Base-by-base conservation (phyloP, 2,329 filamentous ascomycete species). In the Atkinsonella hypoxylon region DNA sequence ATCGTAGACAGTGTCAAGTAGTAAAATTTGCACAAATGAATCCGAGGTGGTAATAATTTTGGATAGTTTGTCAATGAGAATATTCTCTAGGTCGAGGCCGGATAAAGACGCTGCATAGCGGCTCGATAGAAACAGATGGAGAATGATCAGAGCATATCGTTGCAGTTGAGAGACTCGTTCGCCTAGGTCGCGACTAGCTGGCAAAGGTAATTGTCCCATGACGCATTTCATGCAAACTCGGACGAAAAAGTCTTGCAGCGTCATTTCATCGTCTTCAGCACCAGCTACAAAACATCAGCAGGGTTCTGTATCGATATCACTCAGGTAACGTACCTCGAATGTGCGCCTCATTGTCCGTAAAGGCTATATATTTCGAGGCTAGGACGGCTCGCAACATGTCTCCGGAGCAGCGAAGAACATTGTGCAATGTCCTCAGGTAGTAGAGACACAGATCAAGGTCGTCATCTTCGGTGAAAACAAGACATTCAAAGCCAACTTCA, bases 381-480 rank as follows among this genome's bases (percentile, higher is more conserved):
- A 94, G 68, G 4, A 83, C 76, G 12, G 76, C 72, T 85, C 87
- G 90, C 9, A 84, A 81, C 48, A 77, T 76, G 44, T 85, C 81
- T 4, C 65, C 18, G 77, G 85, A 51, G 81, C 80, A 82, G 26
- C 78, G 74, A 15, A 95, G 69, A 26, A 94, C 76, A 56, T 88
- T 85, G 5, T 82, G 82, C 1, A 95, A 65, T 2, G 85, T 85
- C 48, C 80, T 79, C 18, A 96, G 68, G 59, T 91, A 85, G 64
- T 95, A 94, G 2, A 87, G 70, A 54, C 83, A 88, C 51, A 89
- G 76, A 54, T 86, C 84, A 8, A 89, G 73, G 56, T 94, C 86
- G 55, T 89, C 81, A 7, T 81, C 74, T 43, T 74, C 70, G 3
- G 67, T 69, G 52, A 79, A 65, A 0, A 52, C 43, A 3, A 54